These are phyloP conservation scores for Passiflora organensis DNA, from an alignment of 345 rosid genomes.

Conservation along the genomic window DNA sequence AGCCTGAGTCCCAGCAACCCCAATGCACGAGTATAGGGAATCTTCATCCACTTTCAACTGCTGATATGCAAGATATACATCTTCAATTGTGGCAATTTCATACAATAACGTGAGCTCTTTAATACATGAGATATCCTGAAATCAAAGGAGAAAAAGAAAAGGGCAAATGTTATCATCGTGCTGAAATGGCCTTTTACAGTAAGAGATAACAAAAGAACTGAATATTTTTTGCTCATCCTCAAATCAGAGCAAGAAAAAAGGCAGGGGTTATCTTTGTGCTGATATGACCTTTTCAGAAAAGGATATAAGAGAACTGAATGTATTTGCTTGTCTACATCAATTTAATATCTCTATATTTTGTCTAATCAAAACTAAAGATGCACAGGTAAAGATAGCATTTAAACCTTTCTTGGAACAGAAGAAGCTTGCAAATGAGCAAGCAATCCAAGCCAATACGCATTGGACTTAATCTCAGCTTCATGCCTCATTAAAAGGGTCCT, in stretches of 20 bases:
- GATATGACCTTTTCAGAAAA: neutral
- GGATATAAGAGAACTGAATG: neutral
- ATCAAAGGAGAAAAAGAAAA: slow-evolving; percentile 8
- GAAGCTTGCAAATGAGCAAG: slow-evolving; percentile 96
- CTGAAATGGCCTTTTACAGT: neutral
- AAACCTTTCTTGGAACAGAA: slow-evolving; percentile 92
- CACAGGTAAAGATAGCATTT: neutral
- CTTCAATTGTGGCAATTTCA: slow-evolving; percentile 85
- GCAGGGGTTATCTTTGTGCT: neutral
- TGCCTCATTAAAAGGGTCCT: slow-evolving; percentile 96
- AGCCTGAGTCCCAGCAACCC: slow-evolving; percentile 88
- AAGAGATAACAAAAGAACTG: neutral
- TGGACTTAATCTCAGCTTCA: slow-evolving; percentile 98
- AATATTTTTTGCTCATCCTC: no score
- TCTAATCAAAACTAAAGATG: no score
- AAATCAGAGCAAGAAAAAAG: no score
- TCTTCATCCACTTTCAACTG: slow-evolving; percentile 80
- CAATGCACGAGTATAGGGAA: slow-evolving; percentile 84
- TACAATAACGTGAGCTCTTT: slow-evolving; percentile 78
- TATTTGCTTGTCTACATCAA: no score
- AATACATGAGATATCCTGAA: slow-evolving; percentile 87
- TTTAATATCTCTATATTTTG: no score
- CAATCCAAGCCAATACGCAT: slow-evolving; percentile 98
- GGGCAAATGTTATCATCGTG: neutral
- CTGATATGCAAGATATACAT: slow-evolving; percentile 76